Percentiles rank a stretch among this genome's conserved stretches.
Evolutionary conservation across 805 yeast species (phyloP).

Genomic region (Metschnikowia cerradonensis): DNA sequence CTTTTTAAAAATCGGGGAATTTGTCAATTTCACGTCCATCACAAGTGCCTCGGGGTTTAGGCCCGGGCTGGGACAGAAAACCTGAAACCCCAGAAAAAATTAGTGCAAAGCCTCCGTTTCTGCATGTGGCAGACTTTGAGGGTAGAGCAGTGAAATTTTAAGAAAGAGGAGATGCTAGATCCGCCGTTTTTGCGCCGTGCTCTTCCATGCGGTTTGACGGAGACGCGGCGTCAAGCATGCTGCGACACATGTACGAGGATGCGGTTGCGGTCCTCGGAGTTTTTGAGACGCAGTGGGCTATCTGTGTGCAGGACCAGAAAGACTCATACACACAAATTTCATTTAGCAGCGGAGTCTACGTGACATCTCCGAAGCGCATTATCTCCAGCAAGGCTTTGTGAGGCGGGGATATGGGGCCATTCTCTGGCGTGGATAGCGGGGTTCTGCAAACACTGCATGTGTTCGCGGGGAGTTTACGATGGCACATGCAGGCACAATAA

Average conservation of each 20-base stretch:
- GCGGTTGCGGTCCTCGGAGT: conserved; percentile 1
- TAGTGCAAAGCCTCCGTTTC: no score
- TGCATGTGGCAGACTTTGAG: no score
- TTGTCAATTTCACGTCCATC: no score
- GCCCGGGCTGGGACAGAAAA: neutral
- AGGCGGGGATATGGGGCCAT: neutral
- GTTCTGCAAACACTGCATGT: neutral
- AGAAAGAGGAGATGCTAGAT: neutral
- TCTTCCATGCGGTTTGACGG: neutral
- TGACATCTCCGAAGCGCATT: no score
- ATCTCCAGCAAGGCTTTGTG: neutral
- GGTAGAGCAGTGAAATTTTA: no score
- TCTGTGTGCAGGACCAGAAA: neutral
- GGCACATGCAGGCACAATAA: neutral
- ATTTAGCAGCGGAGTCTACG: no score
- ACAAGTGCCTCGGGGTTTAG: neutral
- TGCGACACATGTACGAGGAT: conserved; percentile 3
- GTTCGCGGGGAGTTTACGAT: conserved; percentile 4
- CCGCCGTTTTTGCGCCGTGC: conserved; percentile 1
- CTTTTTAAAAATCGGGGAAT: no score
- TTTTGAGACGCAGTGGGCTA: neutral
- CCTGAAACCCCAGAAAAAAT: neutral
- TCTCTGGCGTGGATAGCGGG: neutral
- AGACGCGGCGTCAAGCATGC: conserved; percentile 4
- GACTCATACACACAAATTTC: no score